Evolutionary conservation across 768 basidiomycete species (phyloP), one percentile per base, ranked within the genome.

Genomic region (Strobilomyces confusus): DNA sequence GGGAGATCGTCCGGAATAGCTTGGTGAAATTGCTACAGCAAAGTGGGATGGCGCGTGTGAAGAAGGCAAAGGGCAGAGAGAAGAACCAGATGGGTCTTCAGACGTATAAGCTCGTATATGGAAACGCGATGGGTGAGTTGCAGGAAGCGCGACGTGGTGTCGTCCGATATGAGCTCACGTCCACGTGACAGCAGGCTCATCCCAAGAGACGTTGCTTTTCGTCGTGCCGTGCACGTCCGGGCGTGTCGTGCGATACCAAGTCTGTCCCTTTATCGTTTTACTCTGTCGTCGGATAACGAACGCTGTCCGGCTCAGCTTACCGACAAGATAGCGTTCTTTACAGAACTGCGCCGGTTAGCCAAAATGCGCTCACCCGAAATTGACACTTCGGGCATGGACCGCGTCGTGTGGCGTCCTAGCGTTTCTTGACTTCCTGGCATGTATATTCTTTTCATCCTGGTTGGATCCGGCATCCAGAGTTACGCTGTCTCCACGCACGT

Each of bases 181-280:
- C 4, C 19, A 43, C 40, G 17, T 9, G 9, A n/a, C n/a, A 58
- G 47, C 12, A 19, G 46, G 15, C 7, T 37, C 51, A 0, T 48
- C 55, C 26, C 43, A 47, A 44, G 86, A 87, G 62, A 90, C 88
- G 0, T 62, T 92, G 1, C 81, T 94, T 64, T 92, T 82, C 63
- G 84, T 86, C 2, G 77, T 87, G 30, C 87, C 89, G 0, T 86
- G 83, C 59, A 89, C 89, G 0, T 92, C 89, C 0, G 89, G 84
- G 0, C 75, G 81, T 9, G 87, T 92, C 0, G 81, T 83, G 13
- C 70, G 75, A n/a, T 84, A 86, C 60, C 86, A 89, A 72, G 89
- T 87, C 29, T 51, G 77, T 63, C 43, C 36, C 36, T 43, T 14
- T 44, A 42, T 13, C 17, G 12, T 30, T 15, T 48, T 29, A 0